Conservation (phyloP, 257 asterid genomes). For the Catharanthus roseus region DNA sequence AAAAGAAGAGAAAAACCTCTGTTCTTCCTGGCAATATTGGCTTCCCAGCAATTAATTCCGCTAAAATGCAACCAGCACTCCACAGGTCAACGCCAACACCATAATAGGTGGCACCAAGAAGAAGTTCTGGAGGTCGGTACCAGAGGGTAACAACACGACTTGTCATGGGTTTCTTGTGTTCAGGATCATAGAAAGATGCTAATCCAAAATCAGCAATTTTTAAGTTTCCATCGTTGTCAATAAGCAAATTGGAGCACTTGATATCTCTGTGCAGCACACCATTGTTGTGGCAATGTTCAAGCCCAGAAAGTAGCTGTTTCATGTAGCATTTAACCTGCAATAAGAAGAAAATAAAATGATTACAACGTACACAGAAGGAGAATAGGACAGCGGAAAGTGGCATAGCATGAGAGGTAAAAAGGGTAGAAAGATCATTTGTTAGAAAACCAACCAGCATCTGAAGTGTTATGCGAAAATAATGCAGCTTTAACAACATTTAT, state of each 20-base stretch:
- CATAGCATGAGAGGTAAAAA: not conserved
- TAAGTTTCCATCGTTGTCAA: slow-evolving; percentile 63
- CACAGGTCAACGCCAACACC: slow-evolving; percentile 87
- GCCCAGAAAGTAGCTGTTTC: slow-evolving; percentile 79
- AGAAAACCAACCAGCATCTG: not conserved
- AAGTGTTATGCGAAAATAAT: not conserved
- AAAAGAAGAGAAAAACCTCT: slow-evolving; percentile 45
- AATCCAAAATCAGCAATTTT: slow-evolving; percentile 93
- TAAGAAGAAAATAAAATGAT: slow-evolving; percentile 11
- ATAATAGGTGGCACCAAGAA: slow-evolving; percentile 73
- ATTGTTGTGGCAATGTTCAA: slow-evolving; percentile 87
- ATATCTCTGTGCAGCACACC: slow-evolving; percentile 93
- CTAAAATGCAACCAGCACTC: slow-evolving; percentile 97
- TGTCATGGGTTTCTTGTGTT: slow-evolving; percentile 65
- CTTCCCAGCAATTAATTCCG: slow-evolving; percentile 75
- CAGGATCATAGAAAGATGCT: slow-evolving; percentile 68
- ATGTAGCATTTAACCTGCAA: slow-evolving; percentile 82
- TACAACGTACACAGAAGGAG: not conserved
- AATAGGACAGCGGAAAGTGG: not conserved
- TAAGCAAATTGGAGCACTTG: slow-evolving; percentile 80
- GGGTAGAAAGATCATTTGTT: not conserved
- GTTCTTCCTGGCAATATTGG: slow-evolving; percentile 93
- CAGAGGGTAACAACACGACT: slow-evolving; percentile 92
- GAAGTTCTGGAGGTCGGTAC: slow-evolving; percentile 97
- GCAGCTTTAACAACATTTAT: not conserved